phyloP scores from a whole-genome alignment of 176 grass and related monocot genomes.

The Eragrostis curvula region DNA sequence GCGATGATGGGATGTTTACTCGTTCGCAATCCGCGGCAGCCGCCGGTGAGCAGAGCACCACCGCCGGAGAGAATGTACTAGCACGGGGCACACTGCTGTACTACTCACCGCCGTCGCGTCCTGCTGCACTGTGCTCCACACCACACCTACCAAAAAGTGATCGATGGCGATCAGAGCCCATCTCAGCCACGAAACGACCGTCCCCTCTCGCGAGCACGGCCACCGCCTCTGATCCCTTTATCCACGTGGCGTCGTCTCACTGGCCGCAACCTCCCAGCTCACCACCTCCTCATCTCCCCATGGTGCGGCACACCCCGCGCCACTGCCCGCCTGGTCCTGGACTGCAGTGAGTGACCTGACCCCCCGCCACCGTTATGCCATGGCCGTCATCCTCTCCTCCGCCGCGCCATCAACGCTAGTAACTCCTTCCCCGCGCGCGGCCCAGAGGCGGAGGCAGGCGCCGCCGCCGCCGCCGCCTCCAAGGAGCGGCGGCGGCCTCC shows the following conservation, averaged over 20 bases:
- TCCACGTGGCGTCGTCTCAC: slow-evolving; percentile 37
- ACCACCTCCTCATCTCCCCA: slow-evolving; percentile 49
- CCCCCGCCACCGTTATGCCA: slow-evolving; percentile 47
- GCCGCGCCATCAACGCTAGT: slow-evolving; percentile 16
- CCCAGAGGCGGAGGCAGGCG: background rate
- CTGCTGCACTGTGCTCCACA: too few relatives aligned
- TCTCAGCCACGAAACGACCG: slow-evolving; percentile 24
- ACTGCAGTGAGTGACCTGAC: background rate
- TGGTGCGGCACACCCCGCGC: background rate
- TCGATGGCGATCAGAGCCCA: background rate
- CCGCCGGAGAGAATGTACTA: too few relatives aligned
- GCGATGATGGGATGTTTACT: too few relatives aligned
- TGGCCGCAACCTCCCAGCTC: slow-evolving; percentile 13
- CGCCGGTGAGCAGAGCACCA: too few relatives aligned
- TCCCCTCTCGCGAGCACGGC: slow-evolving; percentile 31
- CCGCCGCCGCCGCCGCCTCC: background rate
- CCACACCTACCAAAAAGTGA: background rate
- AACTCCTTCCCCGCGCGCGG: background rate
- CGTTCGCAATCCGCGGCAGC: too few relatives aligned
- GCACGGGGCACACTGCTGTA: too few relatives aligned
- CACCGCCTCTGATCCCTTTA: slow-evolving; percentile 46
- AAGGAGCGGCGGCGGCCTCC: background rate
- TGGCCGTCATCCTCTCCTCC: slow-evolving; percentile 57
- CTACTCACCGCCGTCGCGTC: too few relatives aligned
- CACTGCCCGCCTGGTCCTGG: background rate